Evolutionary conservation across 108 stramenopile species (phyloP).

Genomic region (Fragilaria radians): DNA sequence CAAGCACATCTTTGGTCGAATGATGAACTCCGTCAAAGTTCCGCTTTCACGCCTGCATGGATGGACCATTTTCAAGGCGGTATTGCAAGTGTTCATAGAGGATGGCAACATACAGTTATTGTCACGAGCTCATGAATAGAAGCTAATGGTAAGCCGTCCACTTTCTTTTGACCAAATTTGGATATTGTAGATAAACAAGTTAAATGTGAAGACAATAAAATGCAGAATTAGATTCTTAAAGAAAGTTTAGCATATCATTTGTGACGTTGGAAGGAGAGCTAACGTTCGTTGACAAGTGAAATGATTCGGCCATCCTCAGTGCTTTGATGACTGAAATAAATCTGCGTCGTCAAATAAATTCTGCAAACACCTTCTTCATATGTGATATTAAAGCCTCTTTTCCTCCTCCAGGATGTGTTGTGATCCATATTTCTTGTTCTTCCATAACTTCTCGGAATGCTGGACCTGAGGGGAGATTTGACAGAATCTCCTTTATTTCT

Average conservation of each 20-base stretch:
- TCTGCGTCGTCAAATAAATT: slow-evolving; percentile 22
- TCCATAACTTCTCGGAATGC: slow-evolving; percentile 82
- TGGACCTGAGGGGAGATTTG: slow-evolving; percentile 61
- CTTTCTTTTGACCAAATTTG: too few relatives aligned
- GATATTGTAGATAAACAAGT: too few relatives aligned
- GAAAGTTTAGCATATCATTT: too few relatives aligned
- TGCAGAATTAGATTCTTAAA: too few relatives aligned
- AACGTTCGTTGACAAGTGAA: too few relatives aligned
- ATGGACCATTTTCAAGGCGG: slow-evolving; percentile 43
- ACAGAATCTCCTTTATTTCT: slow-evolving; percentile 57
- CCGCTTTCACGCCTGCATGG: slow-evolving; percentile 69
- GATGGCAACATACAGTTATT: slow-evolving; percentile 77
- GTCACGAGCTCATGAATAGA: too few relatives aligned
- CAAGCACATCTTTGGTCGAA: slow-evolving; percentile 75
- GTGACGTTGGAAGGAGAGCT: too few relatives aligned
- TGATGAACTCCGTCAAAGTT: slow-evolving; percentile 53
- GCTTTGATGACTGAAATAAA: too few relatives aligned
- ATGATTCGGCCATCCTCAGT: too few relatives aligned
- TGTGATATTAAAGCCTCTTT: slow-evolving; percentile 46
- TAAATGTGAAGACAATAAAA: too few relatives aligned
- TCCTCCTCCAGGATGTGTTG: slow-evolving; percentile 60
- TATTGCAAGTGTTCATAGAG: slow-evolving; percentile 62
- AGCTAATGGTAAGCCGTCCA: too few relatives aligned
- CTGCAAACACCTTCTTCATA: slow-evolving; percentile 44
- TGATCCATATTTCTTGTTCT: slow-evolving; percentile 74